Percentiles rank a stretch among this genome's conserved stretches.
phyloP scores from a whole-genome alignment of 257 asterid species.

The Penstemon newberryi region DNA sequence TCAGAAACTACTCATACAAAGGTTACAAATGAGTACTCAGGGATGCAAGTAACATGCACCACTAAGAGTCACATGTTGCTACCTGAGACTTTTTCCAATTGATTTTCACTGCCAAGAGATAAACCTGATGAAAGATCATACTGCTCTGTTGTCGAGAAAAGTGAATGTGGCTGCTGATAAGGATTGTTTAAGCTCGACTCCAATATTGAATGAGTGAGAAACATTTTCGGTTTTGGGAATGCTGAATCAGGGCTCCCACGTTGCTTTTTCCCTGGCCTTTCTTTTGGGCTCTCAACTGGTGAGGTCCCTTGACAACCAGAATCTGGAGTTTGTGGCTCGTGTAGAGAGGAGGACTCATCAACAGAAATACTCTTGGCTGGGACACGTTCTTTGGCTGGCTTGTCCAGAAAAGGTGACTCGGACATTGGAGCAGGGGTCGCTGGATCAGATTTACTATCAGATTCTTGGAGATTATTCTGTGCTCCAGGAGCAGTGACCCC shows the following conservation, averaged over 20 bases:
- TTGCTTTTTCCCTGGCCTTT: slow-evolving; percentile 56
- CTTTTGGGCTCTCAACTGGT: slow-evolving; percentile 37
- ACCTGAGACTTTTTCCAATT: slow-evolving; percentile 31
- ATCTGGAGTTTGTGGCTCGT: slow-evolving; percentile 88
- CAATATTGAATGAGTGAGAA: slow-evolving; percentile 39
- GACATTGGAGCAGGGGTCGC: slow-evolving; percentile 79
- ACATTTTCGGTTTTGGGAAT: slow-evolving; percentile 40
- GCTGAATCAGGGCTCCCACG: slow-evolving; percentile 37
- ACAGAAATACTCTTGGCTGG: slow-evolving; percentile 53
- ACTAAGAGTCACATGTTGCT: slow-evolving; percentile 29
- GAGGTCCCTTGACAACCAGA: slow-evolving; percentile 47
- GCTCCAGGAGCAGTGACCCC: slow-evolving; percentile 37
- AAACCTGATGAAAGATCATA: slow-evolving; percentile 39
- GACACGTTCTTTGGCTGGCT: slow-evolving; percentile 43
- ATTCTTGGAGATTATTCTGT: slow-evolving; percentile 44
- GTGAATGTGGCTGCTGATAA: slow-evolving; percentile 38
- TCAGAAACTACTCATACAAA: slow-evolving; percentile 34
- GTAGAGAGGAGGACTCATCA: slow-evolving; percentile 69
- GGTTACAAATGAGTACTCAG: slow-evolving; percentile 20
- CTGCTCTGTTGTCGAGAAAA: slow-evolving; percentile 42
- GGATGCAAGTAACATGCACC: slow-evolving; percentile 21
- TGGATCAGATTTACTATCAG: slow-evolving; percentile 59
- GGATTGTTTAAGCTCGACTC: slow-evolving; percentile 50
- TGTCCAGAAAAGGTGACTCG: slow-evolving; percentile 55
- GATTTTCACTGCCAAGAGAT: slow-evolving; percentile 32